Evolutionary conservation across 805 yeast genomes (phyloP).

Genomic region (Candida broadrunensis): DNA sequence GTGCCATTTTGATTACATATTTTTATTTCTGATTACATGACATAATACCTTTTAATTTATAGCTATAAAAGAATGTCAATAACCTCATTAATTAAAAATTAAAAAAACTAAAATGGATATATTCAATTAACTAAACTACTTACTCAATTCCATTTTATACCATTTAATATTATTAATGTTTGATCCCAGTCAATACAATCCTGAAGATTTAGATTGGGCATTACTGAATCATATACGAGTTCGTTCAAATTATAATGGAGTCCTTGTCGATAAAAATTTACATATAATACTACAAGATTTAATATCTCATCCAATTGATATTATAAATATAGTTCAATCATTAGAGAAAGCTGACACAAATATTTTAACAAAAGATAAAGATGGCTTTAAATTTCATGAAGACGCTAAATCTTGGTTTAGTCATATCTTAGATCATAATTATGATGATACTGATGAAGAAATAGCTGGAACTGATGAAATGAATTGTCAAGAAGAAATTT

Average conservation of each 20-base stretch:
- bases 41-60: no score
- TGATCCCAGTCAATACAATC: not conserved
- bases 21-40: no score
- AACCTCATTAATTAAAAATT: no score
- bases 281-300: not conserved
- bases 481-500: not conserved
- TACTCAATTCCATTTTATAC: no score
- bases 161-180: no score
- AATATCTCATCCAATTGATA: not conserved
- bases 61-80: no score
- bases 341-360: not conserved
- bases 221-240: not conserved
- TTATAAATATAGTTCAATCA: not conserved
- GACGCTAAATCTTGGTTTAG: not conserved
- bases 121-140: no score
- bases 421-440: not conserved
- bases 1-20: no score
- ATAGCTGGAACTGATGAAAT: not conserved
- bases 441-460: not conserved
- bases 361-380: not conserved
- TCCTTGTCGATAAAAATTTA: not conserved
- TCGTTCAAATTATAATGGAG: not conserved
- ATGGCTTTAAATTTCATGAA: not conserved
- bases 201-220: not conserved
- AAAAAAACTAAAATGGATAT: no score